Conservation (phyloP, 495 filamentous ascomycete genomes). For the Penicillium bialowiezense region DNA sequence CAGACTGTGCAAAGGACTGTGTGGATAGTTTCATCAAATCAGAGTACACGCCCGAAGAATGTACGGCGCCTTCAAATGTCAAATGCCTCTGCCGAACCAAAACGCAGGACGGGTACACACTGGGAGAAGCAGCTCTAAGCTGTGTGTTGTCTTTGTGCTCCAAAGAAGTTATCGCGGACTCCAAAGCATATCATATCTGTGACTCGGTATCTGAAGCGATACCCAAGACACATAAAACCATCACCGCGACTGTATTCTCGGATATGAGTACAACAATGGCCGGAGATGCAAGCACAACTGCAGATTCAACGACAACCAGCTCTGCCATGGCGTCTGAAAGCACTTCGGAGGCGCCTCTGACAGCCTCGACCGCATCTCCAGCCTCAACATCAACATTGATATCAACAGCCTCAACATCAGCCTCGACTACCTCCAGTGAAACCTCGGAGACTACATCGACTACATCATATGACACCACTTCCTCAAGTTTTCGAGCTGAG, state of each 20-base stretch:
- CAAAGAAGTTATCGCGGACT: conserved; percentile 16
- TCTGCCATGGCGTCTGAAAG: conserved; percentile 4
- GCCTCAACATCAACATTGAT: conserved; percentile 3
- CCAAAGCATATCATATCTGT: conserved; percentile 58
- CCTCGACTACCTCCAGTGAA: conserved; percentile 4
- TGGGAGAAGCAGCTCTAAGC: conserved; percentile 65
- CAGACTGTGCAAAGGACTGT: conserved; percentile 63
- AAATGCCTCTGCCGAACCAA: conserved; percentile 60
- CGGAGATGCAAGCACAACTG: conserved; percentile 4
- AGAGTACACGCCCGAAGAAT: conserved; percentile 48
- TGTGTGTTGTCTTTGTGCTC: conserved; percentile 54
- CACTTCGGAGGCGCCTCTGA: background rate
- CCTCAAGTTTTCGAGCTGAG: background rate
- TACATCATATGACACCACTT: background rate
- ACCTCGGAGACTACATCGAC: background rate
- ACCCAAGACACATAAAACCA: conserved; percentile 56
- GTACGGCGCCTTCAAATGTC: conserved; percentile 50
- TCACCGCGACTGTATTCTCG: conserved; percentile 56
- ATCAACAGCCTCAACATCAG: conserved; percentile 1
- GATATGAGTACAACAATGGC: conserved; percentile 26
- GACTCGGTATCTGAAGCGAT: conserved; percentile 48
- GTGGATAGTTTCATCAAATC: conserved; percentile 57
- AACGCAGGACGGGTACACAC: conserved; percentile 60
- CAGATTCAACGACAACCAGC: background rate
- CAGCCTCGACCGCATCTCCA: background rate